These are phyloP conservation scores for Aureobasidium sp. DNA, from an alignment of 2,329 filamentous ascomycete species.

Conservation along the genomic window DNA sequence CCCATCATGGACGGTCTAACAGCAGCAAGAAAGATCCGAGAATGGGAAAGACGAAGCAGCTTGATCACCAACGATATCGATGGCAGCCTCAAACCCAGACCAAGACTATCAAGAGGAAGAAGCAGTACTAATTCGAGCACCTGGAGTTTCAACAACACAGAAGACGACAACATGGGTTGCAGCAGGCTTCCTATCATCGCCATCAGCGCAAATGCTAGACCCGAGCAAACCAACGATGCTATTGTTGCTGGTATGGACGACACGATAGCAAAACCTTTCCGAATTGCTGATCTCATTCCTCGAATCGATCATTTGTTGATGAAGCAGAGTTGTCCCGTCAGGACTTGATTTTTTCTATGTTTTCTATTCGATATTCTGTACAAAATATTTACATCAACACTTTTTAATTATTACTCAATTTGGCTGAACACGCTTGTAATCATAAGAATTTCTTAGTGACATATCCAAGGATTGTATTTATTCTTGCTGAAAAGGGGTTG, in stretches of 20 bases:
- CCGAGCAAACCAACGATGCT: slow-evolving; percentile 28
- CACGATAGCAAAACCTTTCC: slow-evolving; percentile 28
- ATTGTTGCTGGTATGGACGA: slow-evolving; percentile 25
- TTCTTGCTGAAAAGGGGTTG: background rate
- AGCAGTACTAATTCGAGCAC: slow-evolving; percentile 32
- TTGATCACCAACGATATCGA: background rate
- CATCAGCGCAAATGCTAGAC: slow-evolving; percentile 66
- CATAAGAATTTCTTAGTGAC: too few relatives aligned
- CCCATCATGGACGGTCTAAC: slow-evolving; percentile 70
- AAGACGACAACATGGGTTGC: background rate
- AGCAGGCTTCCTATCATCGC: slow-evolving; percentile 55
- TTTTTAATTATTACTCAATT: background rate
- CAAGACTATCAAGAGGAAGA: background rate
- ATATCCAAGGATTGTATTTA: background rate
- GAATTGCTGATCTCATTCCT: slow-evolving; percentile 26
- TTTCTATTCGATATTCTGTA: too few relatives aligned
- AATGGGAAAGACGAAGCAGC: slow-evolving; percentile 32
- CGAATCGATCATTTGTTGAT: slow-evolving; percentile 18
- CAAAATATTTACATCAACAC: too few relatives aligned
- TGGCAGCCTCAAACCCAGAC: background rate
- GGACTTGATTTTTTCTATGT: background rate
- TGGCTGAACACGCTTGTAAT: too few relatives aligned
- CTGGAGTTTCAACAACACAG: background rate
- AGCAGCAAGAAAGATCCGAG: slow-evolving; percentile 58
- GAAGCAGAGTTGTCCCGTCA: background rate